Evolutionary conservation across 2,329 filamentous ascomycete genomes (phyloP), one percentile per base, ranked within the genome.

Genomic region (Ophiostoma australiae): DNA sequence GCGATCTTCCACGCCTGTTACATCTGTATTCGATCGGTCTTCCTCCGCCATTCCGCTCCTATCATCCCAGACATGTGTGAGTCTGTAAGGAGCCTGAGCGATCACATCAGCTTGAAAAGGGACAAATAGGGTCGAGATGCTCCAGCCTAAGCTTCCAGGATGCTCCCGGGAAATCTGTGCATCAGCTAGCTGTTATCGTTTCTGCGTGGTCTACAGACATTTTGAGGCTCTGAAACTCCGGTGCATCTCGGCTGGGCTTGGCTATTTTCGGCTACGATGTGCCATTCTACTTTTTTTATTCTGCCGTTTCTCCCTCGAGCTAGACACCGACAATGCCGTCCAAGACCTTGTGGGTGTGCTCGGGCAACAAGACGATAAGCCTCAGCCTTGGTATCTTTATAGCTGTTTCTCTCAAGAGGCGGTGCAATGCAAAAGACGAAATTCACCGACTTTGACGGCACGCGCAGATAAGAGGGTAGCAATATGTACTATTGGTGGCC

Each of bases 1-100:
- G 7, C 11, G 58, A 31, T 63, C 58, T 15, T 63, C n/a, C 15
- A 33, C 17, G 27, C 33, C 11, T 33, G 23, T 33, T 17, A 33
- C 8, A 3, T 63, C 27, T 33, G 4, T 7, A 63, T 63, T 27
- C 58, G 27, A 33, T 63, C 58, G 27, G 58, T 33, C 27, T 63
- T 15, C 27, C 58, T 63, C 58, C 58, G 58, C 27, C 27, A 23
- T 63, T 63, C 58, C 58, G 58, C 27, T 63, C 58, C 27, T 33
- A 63, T 63, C 23, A 63, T 63, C 27, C 13, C 27, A 63, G 23
- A 63, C 27, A 63, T 63, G 27, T 63, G 58, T 63, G 27, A 35
- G 27, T 11, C 39, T 41, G 8, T 41, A 13, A 41, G 11, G 11
- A 41, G 4, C 4, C 15, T 11, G 23, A 31, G 27, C 5, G 4